These are phyloP conservation scores for Dacryopinax spathularia DNA, from an alignment of 768 basidiomycete genomes.

Conservation along the genomic window DNA sequence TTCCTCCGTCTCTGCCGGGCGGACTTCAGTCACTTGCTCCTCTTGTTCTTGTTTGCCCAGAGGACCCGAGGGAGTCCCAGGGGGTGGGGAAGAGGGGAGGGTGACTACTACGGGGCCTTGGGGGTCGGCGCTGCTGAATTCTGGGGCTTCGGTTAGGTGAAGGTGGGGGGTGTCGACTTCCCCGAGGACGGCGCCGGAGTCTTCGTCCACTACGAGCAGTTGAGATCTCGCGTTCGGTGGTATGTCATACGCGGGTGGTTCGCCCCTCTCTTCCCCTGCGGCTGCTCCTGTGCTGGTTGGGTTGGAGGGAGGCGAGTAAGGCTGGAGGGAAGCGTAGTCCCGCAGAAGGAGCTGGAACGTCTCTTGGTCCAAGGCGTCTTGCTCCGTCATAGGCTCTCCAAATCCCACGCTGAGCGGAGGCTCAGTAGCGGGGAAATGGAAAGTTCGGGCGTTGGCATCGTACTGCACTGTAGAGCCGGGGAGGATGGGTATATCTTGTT, in stretches of 20 bases:
- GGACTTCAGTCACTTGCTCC: slow-evolving; percentile 42
- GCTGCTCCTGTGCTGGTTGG: slow-evolving; percentile 11
- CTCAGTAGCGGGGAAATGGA: slow-evolving; percentile 25
- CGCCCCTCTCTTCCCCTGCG: slow-evolving; percentile 27
- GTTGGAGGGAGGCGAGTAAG: slow-evolving; percentile 10
- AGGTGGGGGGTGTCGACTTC: slow-evolving; percentile 45
- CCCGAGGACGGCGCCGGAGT: slow-evolving; percentile 56
- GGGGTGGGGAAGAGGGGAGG: slow-evolving; percentile 27
- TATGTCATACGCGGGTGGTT: not conserved
- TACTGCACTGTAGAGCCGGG: slow-evolving; percentile 26
- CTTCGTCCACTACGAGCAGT: slow-evolving; percentile 57
- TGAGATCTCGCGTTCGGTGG: slow-evolving; percentile 28
- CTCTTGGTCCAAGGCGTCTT: slow-evolving; percentile 41
- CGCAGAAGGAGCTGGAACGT: slow-evolving; percentile 51
- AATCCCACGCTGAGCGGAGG: slow-evolving; percentile 18
- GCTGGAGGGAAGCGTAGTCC: slow-evolving; percentile 40
- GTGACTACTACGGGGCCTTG: slow-evolving; percentile 57
- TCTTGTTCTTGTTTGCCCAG: too few species aligned
- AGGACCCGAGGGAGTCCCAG: not conserved
- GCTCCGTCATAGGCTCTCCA: slow-evolving; percentile 22
- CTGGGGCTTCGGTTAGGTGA: slow-evolving; percentile 40
- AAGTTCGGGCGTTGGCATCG: slow-evolving; percentile 19
- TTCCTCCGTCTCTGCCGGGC: slow-evolving; percentile 49
- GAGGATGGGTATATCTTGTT: slow-evolving; percentile 45
- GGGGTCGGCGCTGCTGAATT: slow-evolving; percentile 11